Conservation (phyloP, 768 basidiomycete genomes). For the Boletus tylopilopsis region DNA sequence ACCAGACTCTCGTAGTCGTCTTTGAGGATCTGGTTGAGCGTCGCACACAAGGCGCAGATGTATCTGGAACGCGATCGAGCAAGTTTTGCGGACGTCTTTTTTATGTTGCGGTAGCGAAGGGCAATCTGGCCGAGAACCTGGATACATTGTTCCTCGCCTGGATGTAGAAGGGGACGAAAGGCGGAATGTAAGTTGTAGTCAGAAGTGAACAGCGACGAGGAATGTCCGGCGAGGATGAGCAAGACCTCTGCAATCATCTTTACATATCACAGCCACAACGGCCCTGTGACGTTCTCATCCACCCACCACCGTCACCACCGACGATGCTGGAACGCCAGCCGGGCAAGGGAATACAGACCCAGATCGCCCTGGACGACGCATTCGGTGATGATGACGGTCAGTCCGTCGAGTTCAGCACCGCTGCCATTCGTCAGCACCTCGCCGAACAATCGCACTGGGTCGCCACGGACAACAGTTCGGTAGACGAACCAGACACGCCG, state of each 20-base stretch:
- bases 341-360: slow-evolving; percentile 21
- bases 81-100: slow-evolving; percentile 46
- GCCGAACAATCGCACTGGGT: slow-evolving; percentile 43
- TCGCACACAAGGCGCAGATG: slow-evolving; percentile 72
- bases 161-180: slow-evolving; percentile 73
- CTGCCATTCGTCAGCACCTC: slow-evolving; percentile 60
- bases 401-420: slow-evolving; percentile 53
- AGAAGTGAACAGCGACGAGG: slow-evolving; percentile 74
- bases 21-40: slow-evolving; percentile 67
- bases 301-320: slow-evolving; percentile 11
- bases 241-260: slow-evolving; percentile 78
- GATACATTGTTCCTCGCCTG: slow-evolving; percentile 84
- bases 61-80: slow-evolving; percentile 67
- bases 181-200: slow-evolving; percentile 59
- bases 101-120: slow-evolving; percentile 70
- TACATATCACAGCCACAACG: slow-evolving; percentile 7
- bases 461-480: slow-evolving; percentile 33
- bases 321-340: slow-evolving; percentile 21
- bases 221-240: slow-evolving; percentile 82
- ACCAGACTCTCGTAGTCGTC: slow-evolving; percentile 80
- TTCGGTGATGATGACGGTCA: slow-evolving; percentile 57
- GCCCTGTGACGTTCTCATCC: slow-evolving; percentile 1
- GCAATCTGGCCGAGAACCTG: slow-evolving; percentile 75
- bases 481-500: slow-evolving; percentile 39
- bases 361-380: slow-evolving; percentile 60